phyloP scores from a whole-genome alignment of 2,329 filamentous ascomycete genomes.

The Chaetomiaceae sp. region DNA sequence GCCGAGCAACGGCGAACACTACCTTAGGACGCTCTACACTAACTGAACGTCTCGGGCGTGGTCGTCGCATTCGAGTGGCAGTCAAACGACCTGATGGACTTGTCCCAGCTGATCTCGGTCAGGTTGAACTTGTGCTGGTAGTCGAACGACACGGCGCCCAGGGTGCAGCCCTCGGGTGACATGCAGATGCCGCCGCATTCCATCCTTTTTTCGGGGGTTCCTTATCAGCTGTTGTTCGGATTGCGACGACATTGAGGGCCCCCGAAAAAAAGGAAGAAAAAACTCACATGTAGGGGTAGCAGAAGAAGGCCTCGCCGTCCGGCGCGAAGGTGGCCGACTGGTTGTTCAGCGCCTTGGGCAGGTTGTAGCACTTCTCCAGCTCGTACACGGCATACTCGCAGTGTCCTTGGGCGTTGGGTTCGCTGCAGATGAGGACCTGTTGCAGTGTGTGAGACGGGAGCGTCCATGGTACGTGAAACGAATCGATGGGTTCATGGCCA shows the following conservation, averaged over 20 bases:
- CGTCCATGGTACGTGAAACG: neutral
- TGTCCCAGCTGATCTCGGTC: conserved; percentile 39
- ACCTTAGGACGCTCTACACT: no score
- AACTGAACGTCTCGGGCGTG: neutral
- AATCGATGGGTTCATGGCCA: neutral
- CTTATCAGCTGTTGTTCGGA: no score
- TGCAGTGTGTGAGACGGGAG: neutral
- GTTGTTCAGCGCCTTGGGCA: conserved; percentile 34
- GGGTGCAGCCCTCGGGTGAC: conserved; percentile 47
- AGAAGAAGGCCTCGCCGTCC: conserved; percentile 43
- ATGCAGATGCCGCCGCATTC: conserved; percentile 40
- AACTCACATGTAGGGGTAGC: conserved; percentile 38
- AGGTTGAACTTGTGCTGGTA: conserved; percentile 44
- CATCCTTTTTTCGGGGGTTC: conserved; percentile 9
- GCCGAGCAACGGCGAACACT: neutral
- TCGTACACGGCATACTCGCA: conserved; percentile 41
- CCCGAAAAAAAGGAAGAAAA: no score
- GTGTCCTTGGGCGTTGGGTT: conserved; percentile 42
- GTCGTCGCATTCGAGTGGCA: conserved; percentile 25
- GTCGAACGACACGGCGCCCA: conserved; percentile 41
- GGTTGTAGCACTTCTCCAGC: conserved; percentile 41
- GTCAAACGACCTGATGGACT: conserved; percentile 32
- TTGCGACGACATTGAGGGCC: no score
- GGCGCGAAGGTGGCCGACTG: conserved; percentile 46
- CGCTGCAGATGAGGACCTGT: conserved; percentile 42